Conservation (phyloP, 176 grass and related monocot genomes). For the Cenchrus americanus region DNA sequence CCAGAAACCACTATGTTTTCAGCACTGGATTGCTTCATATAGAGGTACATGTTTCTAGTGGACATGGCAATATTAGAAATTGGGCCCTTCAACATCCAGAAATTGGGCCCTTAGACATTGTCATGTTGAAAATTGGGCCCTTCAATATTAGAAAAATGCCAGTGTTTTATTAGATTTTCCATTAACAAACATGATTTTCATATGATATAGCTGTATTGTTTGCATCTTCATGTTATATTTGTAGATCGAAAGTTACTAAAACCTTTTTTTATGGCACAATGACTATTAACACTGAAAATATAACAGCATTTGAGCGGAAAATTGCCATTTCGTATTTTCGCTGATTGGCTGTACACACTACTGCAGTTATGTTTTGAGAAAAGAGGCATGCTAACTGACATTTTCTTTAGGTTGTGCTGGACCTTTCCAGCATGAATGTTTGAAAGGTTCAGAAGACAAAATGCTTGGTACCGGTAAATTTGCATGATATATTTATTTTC, state of each 20-base stretch:
- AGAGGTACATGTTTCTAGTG: slow-evolving; percentile 22
- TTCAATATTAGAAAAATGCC: slow-evolving; percentile 37
- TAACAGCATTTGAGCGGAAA: slow-evolving; percentile 5
- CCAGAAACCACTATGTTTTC: slow-evolving; percentile 41
- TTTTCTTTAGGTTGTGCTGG: slow-evolving; percentile 23
- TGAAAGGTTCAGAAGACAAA: slow-evolving; percentile 33
- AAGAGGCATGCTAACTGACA: neutral
- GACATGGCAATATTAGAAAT: slow-evolving; percentile 11
- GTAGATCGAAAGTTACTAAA: neutral
- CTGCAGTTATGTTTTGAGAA: neutral
- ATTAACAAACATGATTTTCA: neutral
- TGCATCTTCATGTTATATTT: neutral
- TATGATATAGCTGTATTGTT: neutral
- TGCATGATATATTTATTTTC: neutral
- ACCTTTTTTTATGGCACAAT: neutral
- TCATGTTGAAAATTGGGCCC: neutral
- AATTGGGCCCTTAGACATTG: slow-evolving; percentile 26
- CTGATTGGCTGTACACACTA: neutral
- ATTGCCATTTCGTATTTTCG: neutral
- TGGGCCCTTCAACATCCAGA: slow-evolving; percentile 32
- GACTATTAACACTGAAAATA: slow-evolving; percentile 3
- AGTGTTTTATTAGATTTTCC: slow-evolving; percentile 5
- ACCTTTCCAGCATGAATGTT: slow-evolving; percentile 10
- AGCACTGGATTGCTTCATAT: slow-evolving; percentile 22
- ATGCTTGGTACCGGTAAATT: slow-evolving; percentile 25